Evolutionary conservation across 1,139 yeast genomes (phyloP).

Genomic region (Yamadazyma taylorii): DNA sequence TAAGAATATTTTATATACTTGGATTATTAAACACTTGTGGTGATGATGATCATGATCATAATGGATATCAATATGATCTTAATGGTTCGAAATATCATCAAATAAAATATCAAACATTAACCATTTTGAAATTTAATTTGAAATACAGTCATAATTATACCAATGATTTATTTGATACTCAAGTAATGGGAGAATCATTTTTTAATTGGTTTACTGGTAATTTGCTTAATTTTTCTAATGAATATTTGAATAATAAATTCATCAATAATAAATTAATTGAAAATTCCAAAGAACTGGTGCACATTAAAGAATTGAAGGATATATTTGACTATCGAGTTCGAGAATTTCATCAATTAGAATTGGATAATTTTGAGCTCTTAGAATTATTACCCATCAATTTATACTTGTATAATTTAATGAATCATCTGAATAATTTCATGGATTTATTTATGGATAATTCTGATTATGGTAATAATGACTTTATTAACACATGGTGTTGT

Average conservation of each 20-base stretch:
- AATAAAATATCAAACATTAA: constrained; percentile 10
- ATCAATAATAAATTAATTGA: constrained; percentile 4
- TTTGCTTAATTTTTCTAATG: constrained; percentile 12
- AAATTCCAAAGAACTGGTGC: too few relatives aligned
- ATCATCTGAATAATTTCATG: constrained; percentile 6
- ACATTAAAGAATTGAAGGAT: constrained; percentile 8
- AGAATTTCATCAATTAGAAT: constrained; percentile 4
- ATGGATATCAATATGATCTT: constrained; percentile 7
- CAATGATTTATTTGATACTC: constrained; percentile 30
- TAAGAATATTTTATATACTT: constrained; percentile 26
- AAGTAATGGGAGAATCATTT: constrained; percentile 35
- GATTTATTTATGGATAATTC: constrained; percentile 14
- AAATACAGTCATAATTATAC: constrained; percentile 29
- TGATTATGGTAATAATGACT: constrained; percentile 20
- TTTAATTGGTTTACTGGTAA: constrained; percentile 43
- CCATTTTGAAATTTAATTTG: constrained; percentile 17
- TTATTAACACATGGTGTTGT: constrained; percentile 29
- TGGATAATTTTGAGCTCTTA: constrained; percentile 15
- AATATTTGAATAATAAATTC: constrained; percentile 14
- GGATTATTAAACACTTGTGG: constrained; percentile 25
- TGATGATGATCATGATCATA: constrained; percentile 2
- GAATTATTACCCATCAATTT: constrained; percentile 30
- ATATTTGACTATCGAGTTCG: constrained; percentile 8
- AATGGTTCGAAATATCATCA: not conserved
- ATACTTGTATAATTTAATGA: constrained; percentile 10